phyloP scores from a whole-genome alignment of 2,329 filamentous ascomycete genomes.

The Hortaea werneckii region DNA sequence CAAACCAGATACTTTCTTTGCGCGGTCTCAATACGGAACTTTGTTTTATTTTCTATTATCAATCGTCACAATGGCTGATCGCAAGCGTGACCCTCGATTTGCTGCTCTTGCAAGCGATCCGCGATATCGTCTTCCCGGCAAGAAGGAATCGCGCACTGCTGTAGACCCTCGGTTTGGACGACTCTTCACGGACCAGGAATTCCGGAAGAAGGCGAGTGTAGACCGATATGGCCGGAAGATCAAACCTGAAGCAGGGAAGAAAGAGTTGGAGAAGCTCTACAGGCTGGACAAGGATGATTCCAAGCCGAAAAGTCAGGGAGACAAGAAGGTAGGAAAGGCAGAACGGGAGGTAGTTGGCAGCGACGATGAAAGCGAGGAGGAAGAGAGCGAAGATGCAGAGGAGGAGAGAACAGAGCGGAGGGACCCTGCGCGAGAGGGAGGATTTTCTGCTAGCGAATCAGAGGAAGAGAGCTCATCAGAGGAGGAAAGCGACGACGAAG shows the following conservation, averaged over 20 bases:
- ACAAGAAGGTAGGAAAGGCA: slow-evolving; percentile 22
- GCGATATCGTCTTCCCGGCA: slow-evolving; percentile 82
- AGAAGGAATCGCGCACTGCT: slow-evolving; percentile 72
- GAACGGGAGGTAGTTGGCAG: slow-evolving; percentile 27
- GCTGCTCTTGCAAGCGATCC: slow-evolving; percentile 82
- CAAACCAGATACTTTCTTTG: not conserved
- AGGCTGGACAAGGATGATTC: slow-evolving; percentile 40
- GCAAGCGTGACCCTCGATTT: slow-evolving; percentile 61
- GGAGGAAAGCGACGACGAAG: slow-evolving; percentile 45
- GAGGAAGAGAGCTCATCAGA: slow-evolving; percentile 33
- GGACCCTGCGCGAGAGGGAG: slow-evolving; percentile 77
- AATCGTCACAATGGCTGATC: not conserved
- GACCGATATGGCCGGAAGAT: slow-evolving; percentile 87
- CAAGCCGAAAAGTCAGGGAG: slow-evolving; percentile 50
- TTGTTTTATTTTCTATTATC: too few relatives aligned
- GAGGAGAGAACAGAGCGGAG: slow-evolving; percentile 37
- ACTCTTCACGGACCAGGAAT: slow-evolving; percentile 81
- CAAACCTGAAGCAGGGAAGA: slow-evolving; percentile 58
- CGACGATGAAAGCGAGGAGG: slow-evolving; percentile 24
- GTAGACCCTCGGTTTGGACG: slow-evolving; percentile 86
- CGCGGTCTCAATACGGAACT: too few relatives aligned
- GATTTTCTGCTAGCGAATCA: slow-evolving; percentile 46
- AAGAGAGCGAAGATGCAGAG: slow-evolving; percentile 35
- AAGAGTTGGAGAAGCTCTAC: slow-evolving; percentile 72
- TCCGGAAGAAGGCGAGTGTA: slow-evolving; percentile 70